These are phyloP conservation scores for Zygotorulaspora sp. DNA, from an alignment of 805 yeast species.

Conservation along the genomic window DNA sequence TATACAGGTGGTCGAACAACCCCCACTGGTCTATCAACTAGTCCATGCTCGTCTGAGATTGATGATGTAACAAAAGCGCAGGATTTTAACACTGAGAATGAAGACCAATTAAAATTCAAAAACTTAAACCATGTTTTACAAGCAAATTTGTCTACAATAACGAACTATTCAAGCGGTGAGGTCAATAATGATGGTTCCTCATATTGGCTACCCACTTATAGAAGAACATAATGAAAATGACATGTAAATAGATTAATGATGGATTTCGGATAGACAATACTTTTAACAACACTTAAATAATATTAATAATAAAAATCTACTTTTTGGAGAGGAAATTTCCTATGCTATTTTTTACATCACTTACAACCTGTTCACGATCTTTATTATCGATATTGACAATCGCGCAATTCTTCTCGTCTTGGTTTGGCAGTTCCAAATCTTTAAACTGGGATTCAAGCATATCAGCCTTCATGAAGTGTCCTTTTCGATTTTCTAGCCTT, in stretches of 20 bases:
- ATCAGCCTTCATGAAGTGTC: constrained; percentile 82
- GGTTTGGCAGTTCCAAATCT: constrained; percentile 65
- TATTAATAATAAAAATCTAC: no score
- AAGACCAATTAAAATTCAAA: constrained; percentile 1
- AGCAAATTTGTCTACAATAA: constrained; percentile 19
- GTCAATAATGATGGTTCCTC: constrained; percentile 8
- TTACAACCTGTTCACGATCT: constrained; percentile 20
- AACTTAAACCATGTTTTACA: constrained; percentile 8
- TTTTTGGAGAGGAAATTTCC: constrained; percentile 1
- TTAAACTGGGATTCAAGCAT: constrained; percentile 80
- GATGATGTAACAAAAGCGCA: constrained; percentile 11
- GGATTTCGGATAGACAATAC: neutral
- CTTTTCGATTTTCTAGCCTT: constrained; percentile 60
- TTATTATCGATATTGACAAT: constrained; percentile 33
- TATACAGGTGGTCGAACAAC: constrained; percentile 10
- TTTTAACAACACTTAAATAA: neutral
- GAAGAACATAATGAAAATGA: constrained; percentile 5
- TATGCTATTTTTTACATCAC: constrained; percentile 16
- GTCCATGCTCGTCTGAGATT: constrained; percentile 14
- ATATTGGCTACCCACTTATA: constrained; percentile 17
- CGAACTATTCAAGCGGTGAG: constrained; percentile 18
- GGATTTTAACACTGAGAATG: constrained; percentile 6
- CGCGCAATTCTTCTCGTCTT: constrained; percentile 33
- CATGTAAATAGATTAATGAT: constrained; percentile 2
- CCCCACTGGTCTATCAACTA: constrained; percentile 10